Evolutionary conservation across 768 basidiomycete species (phyloP).

Genomic region (Tylopilus felleus): DNA sequence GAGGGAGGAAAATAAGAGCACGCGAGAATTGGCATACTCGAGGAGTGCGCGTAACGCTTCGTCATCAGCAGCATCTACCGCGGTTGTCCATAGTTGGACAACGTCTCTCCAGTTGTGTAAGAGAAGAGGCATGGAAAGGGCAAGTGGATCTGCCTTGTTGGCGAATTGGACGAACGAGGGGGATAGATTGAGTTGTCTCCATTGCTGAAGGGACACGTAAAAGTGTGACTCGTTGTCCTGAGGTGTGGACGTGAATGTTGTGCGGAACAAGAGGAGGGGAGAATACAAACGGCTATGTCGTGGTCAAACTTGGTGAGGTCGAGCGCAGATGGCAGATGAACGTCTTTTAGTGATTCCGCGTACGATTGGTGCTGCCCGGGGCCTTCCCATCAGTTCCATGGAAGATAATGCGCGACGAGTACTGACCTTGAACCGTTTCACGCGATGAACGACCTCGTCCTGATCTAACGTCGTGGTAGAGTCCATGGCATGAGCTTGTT

Average conservation of each 20-base stretch:
- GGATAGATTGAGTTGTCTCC: constrained; percentile 78
- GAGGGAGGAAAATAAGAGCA: constrained; percentile 7
- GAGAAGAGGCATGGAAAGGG: constrained; percentile 75
- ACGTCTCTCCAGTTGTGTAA: constrained; percentile 78
- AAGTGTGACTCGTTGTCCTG: constrained; percentile 82
- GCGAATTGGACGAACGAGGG: constrained; percentile 72
- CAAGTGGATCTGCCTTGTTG: constrained; percentile 53
- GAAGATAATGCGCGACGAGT: background rate
- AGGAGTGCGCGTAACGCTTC: constrained; percentile 72
- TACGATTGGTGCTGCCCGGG: constrained; percentile 67
- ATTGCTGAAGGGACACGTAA: constrained; percentile 66
- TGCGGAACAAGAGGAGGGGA: background rate
- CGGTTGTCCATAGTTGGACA: constrained; percentile 58
- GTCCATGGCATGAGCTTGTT: no score
- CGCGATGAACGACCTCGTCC: constrained; percentile 32
- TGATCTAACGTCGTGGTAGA: background rate
- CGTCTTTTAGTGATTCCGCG: constrained; percentile 58
- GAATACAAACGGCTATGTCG: constrained; percentile 48
- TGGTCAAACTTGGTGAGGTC: constrained; percentile 52
- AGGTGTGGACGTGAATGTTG: background rate
- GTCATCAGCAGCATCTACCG: constrained; percentile 59
- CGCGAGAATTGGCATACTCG: constrained; percentile 49
- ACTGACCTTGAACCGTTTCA: constrained; percentile 52
- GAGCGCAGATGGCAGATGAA: constrained; percentile 69
- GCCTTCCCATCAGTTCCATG: background rate